Evolutionary conservation across 2,329 filamentous ascomycete species (phyloP), one percentile per base, ranked within the genome.

Genomic region (Ceratocystis albifundus): DNA sequence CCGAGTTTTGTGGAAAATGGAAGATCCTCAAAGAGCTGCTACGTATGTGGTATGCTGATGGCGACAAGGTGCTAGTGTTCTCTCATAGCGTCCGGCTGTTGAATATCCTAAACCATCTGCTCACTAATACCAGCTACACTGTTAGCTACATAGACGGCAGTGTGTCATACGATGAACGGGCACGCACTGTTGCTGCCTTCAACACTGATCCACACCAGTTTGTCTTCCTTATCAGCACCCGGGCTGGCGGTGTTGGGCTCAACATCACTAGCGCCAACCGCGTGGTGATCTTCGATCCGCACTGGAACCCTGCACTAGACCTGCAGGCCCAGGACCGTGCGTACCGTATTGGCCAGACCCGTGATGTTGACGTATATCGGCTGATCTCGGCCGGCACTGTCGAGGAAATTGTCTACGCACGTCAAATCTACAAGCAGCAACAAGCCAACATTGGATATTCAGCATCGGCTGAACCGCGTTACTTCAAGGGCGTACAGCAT

Each of bases 231-330:
- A 96, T 99, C 71, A 96, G 89, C 25, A 96, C 94, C 5, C 90
- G 88, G 72, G 92, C 94, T 2, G 94, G 94, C 28, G 94, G 94
- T 3, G 88, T 96, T 0, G 94, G 94, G 0, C 80, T 99, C 32
- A 99, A 99, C 73, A 97, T 99, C 73, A 96, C 93, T 0, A 94
- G 90, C 1, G 94, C 94, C 1, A 99, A 99, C 76, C 97, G 97
- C 76, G 94, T 99, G 0, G 93, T 99, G 50, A 90, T 99, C 45
- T 86, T 97, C 61, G 94, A 97, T 73, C 94, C 94, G 0, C 94
- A 97, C 72, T 99, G 94, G 94, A 99, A 99, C 70, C 94, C 94
- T 0, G 84, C 90, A 1, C 93, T 94, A 70, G 94, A 99, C 72
- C 81, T 97, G 0, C 94, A 99, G 75, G 94, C 94, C 0, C 94